phyloP scores from a whole-genome alignment of 2,329 filamentous ascomycete species.

The Aplosporella prunicola region DNA sequence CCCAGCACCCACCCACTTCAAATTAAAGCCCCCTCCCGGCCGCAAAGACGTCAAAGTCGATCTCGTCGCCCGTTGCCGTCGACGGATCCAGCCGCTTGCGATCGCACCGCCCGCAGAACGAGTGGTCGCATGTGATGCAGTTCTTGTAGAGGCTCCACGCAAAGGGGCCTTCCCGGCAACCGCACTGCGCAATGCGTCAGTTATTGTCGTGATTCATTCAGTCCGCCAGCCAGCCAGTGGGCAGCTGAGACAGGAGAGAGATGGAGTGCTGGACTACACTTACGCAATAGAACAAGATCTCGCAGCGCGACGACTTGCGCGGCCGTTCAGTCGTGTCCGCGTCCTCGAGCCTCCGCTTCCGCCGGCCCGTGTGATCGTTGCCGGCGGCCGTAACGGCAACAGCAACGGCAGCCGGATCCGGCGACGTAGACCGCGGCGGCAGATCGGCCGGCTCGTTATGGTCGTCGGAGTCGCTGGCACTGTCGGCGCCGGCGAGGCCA shows the following conservation, averaged over 20 bases:
- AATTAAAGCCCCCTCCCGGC: too few species aligned
- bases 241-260: neutral
- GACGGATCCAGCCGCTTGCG: neutral
- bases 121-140: conserved; percentile 11
- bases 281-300: conserved; percentile 10
- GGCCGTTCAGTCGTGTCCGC: neutral
- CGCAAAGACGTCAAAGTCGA: neutral
- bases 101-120: conserved; percentile 9
- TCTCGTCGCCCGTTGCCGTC: neutral
- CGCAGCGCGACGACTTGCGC: conserved; percentile 1
- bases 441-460: neutral
- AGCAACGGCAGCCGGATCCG: neutral
- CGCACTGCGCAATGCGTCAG: conserved; percentile 6
- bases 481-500: neutral
- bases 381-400: neutral
- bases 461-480: neutral
- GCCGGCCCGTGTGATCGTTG: neutral
- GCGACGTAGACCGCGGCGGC: neutral
- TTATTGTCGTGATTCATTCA: neutral
- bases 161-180: conserved; percentile 10
- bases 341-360: neutral
- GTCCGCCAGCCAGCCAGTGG: too few species aligned
- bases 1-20: too few species aligned
- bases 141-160: conserved; percentile 4
- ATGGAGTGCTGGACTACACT: neutral